Evolutionary conservation across 2,329 filamentous ascomycete species (phyloP), one percentile per base, ranked within the genome.

Genomic region (Fonsecaea pedrosoi): DNA sequence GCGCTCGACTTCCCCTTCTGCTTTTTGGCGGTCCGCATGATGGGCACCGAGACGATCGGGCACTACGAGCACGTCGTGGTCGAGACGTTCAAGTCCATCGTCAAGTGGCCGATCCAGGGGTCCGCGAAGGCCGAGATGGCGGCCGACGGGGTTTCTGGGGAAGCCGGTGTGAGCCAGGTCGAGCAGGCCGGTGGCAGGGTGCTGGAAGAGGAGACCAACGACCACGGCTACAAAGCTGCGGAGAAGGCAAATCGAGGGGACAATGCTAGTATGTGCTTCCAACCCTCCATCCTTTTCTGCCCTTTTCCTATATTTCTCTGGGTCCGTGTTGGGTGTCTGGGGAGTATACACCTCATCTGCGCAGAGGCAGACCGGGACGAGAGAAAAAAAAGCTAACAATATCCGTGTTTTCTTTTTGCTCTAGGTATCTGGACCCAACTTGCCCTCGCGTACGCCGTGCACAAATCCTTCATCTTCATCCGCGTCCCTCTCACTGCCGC

Each of bases 401-500:
- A 13, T 54, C 30, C 10, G 7, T 55, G n/a, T n/a, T 1, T 53
- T 53, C 15, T 53, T 60, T 32, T 37, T 21, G 8, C 32, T 30
- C 40, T 71, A 90, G 87, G 86, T 74, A 82, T 90, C 59, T 90
- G 87, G 87, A 98, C 95, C 8, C 93, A 97, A 77, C 83, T 99
- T 35, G 93, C 92, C 15, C 85, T 99, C 57, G 95, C 95, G 12
- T 99, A 99, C 76, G 94, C 94, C 34, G 92, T 99, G 66, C 95
- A 99, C 84, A 99, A 99, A 82, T 96, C 91, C 73, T 92, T 98
- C 78, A 97, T 99, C 75, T 97, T 99, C 79, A 79, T 98, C 71
- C 88, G 95, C n/a, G 92, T 99, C 9, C 95, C 95, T 8, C 81
- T 98, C 70, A 95, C 95, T 0, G 93, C 92, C 12, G 94, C 93